Percentiles rank a stretch among this genome's conserved stretches.
Conservation (phyloP, 2,329 filamentous ascomycete species). For the Claviceps sp. region DNA sequence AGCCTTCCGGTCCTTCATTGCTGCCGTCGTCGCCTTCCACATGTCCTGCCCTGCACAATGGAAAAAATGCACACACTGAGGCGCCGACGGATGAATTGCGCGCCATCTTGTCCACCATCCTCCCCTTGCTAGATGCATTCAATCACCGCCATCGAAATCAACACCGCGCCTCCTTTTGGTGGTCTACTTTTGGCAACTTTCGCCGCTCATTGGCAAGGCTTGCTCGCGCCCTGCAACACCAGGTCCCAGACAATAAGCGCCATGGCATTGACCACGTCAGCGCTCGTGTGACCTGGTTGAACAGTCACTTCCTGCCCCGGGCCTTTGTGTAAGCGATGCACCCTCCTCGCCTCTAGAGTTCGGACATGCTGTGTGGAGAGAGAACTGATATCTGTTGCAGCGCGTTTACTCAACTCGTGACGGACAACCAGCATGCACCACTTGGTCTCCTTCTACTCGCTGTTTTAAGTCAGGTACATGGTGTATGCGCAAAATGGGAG, state of each 20-base stretch:
- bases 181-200: slow-evolving; percentile 56
- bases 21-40: background rate
- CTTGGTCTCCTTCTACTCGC: slow-evolving; percentile 58
- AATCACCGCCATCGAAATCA: slow-evolving; percentile 85
- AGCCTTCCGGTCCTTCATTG: background rate
- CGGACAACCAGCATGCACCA: slow-evolving; percentile 59
- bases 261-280: slow-evolving; percentile 6
- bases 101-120: slow-evolving; percentile 23
- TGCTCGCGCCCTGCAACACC: slow-evolving; percentile 10
- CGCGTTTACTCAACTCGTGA: slow-evolving; percentile 55
- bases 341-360: background rate
- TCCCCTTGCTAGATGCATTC: slow-evolving; percentile 54
- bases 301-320: slow-evolving; percentile 17
- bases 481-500: slow-evolving; percentile 25
- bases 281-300: slow-evolving; percentile 17
- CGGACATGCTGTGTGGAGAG: too few relatives aligned
- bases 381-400: slow-evolving; percentile 18
- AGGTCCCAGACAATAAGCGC: background rate
- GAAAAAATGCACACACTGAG: slow-evolving; percentile 1
- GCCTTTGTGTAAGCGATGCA: slow-evolving; percentile 22
- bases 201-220: slow-evolving; percentile 52
- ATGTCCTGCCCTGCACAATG: background rate
- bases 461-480: slow-evolving; percentile 44
- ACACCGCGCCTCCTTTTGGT: slow-evolving; percentile 73
- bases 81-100: slow-evolving; percentile 8